phyloP scores from a whole-genome alignment of 2,329 filamentous ascomycete genomes.

The Exophiala calicioides region DNA sequence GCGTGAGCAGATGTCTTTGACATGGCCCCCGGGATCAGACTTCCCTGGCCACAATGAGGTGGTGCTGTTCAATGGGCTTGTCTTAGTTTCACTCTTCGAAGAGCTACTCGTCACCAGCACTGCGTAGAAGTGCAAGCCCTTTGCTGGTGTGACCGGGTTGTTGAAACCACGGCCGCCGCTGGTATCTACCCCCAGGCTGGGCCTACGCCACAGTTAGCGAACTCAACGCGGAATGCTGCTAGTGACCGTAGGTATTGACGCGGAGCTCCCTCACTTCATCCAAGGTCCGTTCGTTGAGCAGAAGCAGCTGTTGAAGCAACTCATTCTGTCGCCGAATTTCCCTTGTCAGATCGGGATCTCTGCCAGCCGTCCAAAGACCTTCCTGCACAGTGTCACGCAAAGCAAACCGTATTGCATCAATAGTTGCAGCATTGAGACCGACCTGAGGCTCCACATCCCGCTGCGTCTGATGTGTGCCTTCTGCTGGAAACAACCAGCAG shows the following conservation, averaged over 20 bases:
- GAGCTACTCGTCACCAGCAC: constrained; percentile 22
- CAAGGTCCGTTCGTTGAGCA: neutral
- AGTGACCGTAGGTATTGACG: constrained; percentile 7
- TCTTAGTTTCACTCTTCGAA: constrained; percentile 18
- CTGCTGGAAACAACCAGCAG: neutral
- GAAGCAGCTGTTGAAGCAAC: constrained; percentile 5
- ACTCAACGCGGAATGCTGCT: constrained; percentile 9
- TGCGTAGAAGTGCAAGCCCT: constrained; percentile 20
- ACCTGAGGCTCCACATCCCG: constrained; percentile 10
- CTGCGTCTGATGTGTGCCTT: constrained; percentile 1
- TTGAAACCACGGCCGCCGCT: constrained; percentile 6
- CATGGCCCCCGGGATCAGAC: constrained; percentile 1
- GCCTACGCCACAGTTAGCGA: constrained; percentile 10
- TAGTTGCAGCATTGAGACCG: constrained; percentile 5
- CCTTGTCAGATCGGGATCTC: neutral
- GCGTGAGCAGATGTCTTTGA: constrained; percentile 7
- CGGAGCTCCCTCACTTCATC: neutral
- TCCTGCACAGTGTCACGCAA: constrained; percentile 4
- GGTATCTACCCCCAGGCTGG: constrained; percentile 8
- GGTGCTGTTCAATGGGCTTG: constrained; percentile 13
- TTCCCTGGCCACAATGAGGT: constrained; percentile 11
- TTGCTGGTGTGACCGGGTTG: constrained; percentile 14
- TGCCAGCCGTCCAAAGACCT: constrained; percentile 5
- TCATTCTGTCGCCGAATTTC: constrained; percentile 1
- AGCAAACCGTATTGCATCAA: constrained; percentile 1